phyloP scores from a whole-genome alignment of 495 filamentous ascomycete genomes.

The Beverwykella pulmonaria region DNA sequence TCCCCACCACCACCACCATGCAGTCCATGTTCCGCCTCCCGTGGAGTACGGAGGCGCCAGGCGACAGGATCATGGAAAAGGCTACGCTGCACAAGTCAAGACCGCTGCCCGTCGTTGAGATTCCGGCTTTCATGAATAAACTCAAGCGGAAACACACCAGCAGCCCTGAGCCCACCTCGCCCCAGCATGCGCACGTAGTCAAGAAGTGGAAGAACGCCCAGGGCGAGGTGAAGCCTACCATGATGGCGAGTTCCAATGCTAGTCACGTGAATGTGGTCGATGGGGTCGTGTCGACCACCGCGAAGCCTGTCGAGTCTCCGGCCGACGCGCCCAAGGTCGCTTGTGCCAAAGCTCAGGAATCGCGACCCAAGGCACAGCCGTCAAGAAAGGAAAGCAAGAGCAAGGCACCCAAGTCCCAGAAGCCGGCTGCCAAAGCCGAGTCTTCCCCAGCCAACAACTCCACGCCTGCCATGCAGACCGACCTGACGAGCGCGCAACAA shows the following conservation, averaged over 20 bases:
- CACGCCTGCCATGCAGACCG: constrained; percentile 28
- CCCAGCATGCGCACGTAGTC: constrained; percentile 30
- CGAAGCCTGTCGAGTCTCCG: not conserved
- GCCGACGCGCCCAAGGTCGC: constrained; percentile 9
- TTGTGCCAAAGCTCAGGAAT: constrained; percentile 18
- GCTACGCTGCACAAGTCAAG: constrained; percentile 41
- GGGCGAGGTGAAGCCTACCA: constrained; percentile 36
- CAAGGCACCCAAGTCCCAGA: constrained; percentile 23
- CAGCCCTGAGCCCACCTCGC: constrained; percentile 37
- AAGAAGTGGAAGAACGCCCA: constrained; percentile 40
- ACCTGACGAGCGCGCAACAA: constrained; percentile 57
- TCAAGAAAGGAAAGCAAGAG: constrained; percentile 35
- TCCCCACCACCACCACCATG: constrained; percentile 41
- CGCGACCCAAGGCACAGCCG: constrained; percentile 22
- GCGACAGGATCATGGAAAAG: constrained; percentile 43
- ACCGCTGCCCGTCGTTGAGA: constrained; percentile 43
- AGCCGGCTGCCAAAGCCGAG: constrained; percentile 21
- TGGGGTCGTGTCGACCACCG: constrained; percentile 14
- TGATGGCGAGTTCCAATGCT: constrained; percentile 4
- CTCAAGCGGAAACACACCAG: constrained; percentile 44
- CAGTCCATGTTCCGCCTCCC: constrained; percentile 48
- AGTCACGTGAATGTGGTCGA: constrained; percentile 27
- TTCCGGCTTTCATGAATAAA: constrained; percentile 41
- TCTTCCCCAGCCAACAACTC: constrained; percentile 23
- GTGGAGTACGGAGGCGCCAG: constrained; percentile 44